Percentiles rank a stretch among this genome's conserved stretches.
Evolutionary conservation across 371 early-diverging fungal species (phyloP).

Genomic region (Mortierella sp.): DNA sequence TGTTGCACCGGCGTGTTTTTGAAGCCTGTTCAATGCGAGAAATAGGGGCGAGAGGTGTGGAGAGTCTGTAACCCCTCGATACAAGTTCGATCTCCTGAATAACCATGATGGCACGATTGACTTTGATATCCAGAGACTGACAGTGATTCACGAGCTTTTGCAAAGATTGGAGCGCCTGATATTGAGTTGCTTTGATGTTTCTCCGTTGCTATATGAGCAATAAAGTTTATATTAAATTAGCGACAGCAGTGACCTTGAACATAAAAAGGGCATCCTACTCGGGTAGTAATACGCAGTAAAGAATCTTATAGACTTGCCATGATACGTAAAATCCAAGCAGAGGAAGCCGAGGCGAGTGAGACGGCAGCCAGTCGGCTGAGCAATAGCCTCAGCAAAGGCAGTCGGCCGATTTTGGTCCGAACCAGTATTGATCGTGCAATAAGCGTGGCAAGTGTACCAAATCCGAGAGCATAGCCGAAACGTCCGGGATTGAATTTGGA

Average conservation of each 20-base stretch:
- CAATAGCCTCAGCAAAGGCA: conserved; percentile 34
- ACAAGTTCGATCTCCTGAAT: conserved; percentile 82
- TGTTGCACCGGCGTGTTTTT: conserved; percentile 65
- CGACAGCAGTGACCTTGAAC: background rate
- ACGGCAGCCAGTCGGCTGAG: conserved; percentile 36
- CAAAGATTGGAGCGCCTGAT: conserved; percentile 62
- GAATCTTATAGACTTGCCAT: conserved; percentile 21
- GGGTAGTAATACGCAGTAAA: background rate
- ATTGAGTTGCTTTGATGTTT: conserved; percentile 65
- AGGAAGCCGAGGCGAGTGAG: conserved; percentile 37
- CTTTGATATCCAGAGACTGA: conserved; percentile 66
- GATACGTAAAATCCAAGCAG: conserved; percentile 51
- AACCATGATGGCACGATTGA: conserved; percentile 71
- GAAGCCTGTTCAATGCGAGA: conserved; percentile 75
- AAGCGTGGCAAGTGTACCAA: conserved; percentile 36
- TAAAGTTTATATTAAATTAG: background rate
- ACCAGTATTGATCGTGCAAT: conserved; percentile 36
- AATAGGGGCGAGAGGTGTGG: conserved; percentile 72
- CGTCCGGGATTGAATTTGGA: conserved; percentile 41
- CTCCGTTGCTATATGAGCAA: conserved; percentile 59
- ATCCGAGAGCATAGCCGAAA: conserved; percentile 50
- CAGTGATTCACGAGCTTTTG: conserved; percentile 66
- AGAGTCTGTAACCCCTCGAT: conserved; percentile 76
- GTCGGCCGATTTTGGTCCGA: conserved; percentile 37
- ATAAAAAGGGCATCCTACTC: conserved; percentile 2